Conservation (phyloP, 2,329 filamentous ascomycete species). For the Beauveria rudraprayagi region DNA sequence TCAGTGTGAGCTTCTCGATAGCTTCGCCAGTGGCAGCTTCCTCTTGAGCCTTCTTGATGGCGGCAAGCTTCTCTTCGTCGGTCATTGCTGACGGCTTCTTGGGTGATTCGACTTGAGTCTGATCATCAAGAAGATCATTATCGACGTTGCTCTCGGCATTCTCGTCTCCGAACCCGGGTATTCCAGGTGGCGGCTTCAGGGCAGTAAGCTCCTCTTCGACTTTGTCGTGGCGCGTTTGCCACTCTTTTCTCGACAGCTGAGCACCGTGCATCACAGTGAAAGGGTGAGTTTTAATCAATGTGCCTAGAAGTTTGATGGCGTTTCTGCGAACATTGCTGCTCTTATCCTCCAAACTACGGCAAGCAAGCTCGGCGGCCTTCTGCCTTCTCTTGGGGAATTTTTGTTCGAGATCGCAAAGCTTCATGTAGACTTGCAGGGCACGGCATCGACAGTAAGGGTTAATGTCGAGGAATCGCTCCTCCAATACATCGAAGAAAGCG, state of each 20-base stretch:
- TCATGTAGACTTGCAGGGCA: conserved; percentile 87
- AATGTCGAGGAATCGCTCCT: conserved; percentile 91
- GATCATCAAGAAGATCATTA: conserved; percentile 74
- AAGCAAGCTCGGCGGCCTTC: conserved; percentile 76
- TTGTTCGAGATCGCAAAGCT: conserved; percentile 86
- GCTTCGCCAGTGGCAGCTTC: conserved; percentile 84
- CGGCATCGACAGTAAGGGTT: conserved; percentile 94
- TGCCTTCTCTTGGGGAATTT: conserved; percentile 93
- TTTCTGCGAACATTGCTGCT: conserved; percentile 95
- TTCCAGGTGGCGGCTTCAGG: conserved; percentile 71
- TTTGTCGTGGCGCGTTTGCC: conserved; percentile 71
- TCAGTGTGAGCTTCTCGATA: conserved; percentile 79
- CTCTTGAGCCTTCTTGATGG: conserved; percentile 71
- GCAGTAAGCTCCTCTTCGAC: conserved; percentile 77
- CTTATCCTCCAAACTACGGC: conserved; percentile 89
- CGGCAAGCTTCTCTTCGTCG: conserved; percentile 67
- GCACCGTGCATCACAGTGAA: conserved; percentile 89
- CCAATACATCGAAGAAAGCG: conserved; percentile 92
- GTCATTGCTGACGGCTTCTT: conserved; percentile 61
- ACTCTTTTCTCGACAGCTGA: conserved; percentile 75
- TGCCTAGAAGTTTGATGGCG: conserved; percentile 83
- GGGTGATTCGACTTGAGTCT: conserved; percentile 68
- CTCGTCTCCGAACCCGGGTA: conserved; percentile 52
- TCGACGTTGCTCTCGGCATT: conserved; percentile 64
- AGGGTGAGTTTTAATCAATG: conserved; percentile 86